Conservation (phyloP, 257 asterid genomes). For the Solanum clarkiae region DNA sequence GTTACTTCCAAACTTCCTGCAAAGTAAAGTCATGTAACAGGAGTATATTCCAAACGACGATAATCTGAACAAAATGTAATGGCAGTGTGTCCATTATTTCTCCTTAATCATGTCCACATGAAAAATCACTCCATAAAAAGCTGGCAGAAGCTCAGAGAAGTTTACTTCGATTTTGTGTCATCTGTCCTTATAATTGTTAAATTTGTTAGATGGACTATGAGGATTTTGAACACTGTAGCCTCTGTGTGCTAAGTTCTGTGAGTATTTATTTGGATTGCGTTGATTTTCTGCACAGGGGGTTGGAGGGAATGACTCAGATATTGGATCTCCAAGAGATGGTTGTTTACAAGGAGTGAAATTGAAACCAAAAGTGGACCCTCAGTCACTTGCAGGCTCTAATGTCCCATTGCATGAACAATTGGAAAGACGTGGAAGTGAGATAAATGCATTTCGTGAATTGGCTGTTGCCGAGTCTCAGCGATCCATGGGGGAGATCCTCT, state of each 20-base stretch:
- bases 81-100: background rate
- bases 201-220: background rate
- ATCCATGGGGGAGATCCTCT: conserved; percentile 70
- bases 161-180: background rate
- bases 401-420: conserved; percentile 41
- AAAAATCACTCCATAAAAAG: background rate
- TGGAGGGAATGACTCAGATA: conserved; percentile 56
- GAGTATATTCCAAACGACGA: background rate
- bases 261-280: background rate
- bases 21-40: background rate
- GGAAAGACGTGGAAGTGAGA: conserved; percentile 24
- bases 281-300: conserved; percentile 42
- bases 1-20: background rate
- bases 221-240: background rate
- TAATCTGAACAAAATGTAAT: background rate
- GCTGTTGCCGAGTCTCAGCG: conserved; percentile 50
- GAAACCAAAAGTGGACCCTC: conserved; percentile 29
- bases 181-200: background rate
- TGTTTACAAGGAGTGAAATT: conserved; percentile 23
- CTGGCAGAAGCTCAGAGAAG: background rate
- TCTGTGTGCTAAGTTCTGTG: background rate
- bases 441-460: conserved; percentile 29
- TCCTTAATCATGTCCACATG: background rate
- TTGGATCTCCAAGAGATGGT: conserved; percentile 38
- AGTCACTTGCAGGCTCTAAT: conserved; percentile 26